Percentiles rank a stretch among this genome's conserved stretches.
Conservation (phyloP, 345 rosid genomes). For the Pseudoturritis turrita region DNA sequence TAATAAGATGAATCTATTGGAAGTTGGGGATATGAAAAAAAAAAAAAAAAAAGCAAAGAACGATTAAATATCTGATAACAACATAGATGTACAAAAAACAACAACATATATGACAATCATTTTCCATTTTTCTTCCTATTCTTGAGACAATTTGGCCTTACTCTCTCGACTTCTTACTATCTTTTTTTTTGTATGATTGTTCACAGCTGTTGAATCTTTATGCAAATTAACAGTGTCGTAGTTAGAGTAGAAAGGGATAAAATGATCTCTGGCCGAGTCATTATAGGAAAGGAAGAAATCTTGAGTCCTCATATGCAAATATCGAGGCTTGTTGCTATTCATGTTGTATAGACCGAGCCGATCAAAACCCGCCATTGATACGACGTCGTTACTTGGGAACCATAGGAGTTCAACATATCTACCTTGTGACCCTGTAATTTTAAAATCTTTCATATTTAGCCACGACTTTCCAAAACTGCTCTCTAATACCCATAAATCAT, state of each 20-base stretch:
- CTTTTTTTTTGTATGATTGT: background rate
- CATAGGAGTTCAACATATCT: background rate
- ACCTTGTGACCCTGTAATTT: background rate
- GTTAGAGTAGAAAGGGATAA: slow-evolving; percentile 10
- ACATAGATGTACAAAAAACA: too few species aligned
- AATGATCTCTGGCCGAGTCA: background rate
- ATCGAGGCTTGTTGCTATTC: background rate
- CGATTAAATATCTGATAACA: too few species aligned
- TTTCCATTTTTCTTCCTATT: too few species aligned
- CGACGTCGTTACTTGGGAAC: slow-evolving; percentile 7
- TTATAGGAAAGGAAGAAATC: background rate
- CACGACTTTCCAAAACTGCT: background rate
- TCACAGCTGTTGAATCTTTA: background rate
- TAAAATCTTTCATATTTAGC: background rate
- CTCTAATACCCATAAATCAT: background rate
- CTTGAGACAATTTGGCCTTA: too few species aligned
- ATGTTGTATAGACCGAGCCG: slow-evolving; percentile 5
- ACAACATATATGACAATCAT: too few species aligned
- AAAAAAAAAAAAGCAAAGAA: too few species aligned
- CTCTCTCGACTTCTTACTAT: too few species aligned
- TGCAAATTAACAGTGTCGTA: background rate
- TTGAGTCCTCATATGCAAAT: background rate
- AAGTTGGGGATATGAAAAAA: too few species aligned
- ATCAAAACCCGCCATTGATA: background rate
- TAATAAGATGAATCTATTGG: too few species aligned